A percentile compares a stretch with the other conserved stretches of the same genome.
phyloP scores from a whole-genome alignment of 2,329 filamentous ascomycete species.

The Diaporthe citriasiana region DNA sequence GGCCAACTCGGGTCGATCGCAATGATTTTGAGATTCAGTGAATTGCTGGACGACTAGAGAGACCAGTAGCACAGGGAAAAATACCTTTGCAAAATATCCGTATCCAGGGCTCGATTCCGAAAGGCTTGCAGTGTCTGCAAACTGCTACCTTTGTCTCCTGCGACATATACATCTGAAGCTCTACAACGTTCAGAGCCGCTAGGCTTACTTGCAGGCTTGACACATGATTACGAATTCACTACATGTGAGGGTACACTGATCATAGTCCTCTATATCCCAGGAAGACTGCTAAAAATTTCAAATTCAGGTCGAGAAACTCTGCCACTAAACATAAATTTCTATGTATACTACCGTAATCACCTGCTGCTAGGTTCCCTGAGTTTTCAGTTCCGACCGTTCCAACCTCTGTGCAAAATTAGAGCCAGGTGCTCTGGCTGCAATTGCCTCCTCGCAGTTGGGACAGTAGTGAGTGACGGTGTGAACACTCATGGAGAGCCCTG shows the following conservation, averaged over 20 bases:
- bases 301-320: too few relatives aligned
- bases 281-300: background rate
- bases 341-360: background rate
- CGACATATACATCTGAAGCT: background rate
- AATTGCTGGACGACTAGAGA: background rate
- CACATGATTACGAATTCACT: background rate
- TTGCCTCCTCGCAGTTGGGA: slow-evolving; percentile 1
- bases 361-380: background rate
- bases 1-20: background rate
- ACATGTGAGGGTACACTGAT: background rate
- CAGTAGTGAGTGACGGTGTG: slow-evolving; percentile 15
- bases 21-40: background rate
- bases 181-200: background rate
- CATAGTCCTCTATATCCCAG: background rate
- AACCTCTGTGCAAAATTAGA: background rate
- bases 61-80: background rate
- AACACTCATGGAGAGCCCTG: background rate
- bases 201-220: background rate
- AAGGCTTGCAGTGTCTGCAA: background rate
- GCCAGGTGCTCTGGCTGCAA: background rate
- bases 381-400: background rate
- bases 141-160: background rate
- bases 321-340: background rate
- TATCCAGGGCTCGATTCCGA: background rate
- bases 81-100: background rate